phyloP scores from a whole-genome alignment of 2,329 filamentous ascomycete genomes.

The Hymenoscyphus repandus region DNA sequence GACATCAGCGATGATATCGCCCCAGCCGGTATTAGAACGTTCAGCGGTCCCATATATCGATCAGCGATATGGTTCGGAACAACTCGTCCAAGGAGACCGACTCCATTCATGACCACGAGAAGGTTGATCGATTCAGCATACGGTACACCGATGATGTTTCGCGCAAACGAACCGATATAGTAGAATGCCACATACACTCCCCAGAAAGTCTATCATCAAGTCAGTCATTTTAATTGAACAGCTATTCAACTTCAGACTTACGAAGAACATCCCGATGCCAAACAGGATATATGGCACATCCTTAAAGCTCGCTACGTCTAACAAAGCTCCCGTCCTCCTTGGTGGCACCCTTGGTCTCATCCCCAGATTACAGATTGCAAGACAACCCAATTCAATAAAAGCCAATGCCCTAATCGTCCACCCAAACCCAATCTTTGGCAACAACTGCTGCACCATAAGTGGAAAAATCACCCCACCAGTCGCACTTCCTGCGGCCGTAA shows the following conservation, averaged over 20 bases:
- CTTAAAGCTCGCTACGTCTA: conserved; percentile 38
- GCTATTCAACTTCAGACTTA: background rate
- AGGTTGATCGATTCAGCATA: conserved; percentile 36
- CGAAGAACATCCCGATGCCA: conserved; percentile 8
- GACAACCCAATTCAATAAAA: conserved; percentile 31
- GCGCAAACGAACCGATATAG: conserved; percentile 33
- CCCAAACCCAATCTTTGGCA: conserved; percentile 31
- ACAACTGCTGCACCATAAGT: conserved; percentile 34
- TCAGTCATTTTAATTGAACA: conserved; percentile 21
- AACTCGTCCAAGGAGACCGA: conserved; percentile 21
- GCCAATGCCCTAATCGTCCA: conserved; percentile 40
- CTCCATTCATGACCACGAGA: conserved; percentile 20
- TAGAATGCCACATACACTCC: conserved; percentile 29
- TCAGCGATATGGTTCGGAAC: conserved; percentile 29
- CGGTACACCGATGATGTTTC: conserved; percentile 30
- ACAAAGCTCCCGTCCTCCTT: conserved; percentile 34
- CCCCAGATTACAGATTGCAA: background rate
- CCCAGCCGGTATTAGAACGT: conserved; percentile 21
- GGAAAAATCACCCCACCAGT: conserved; percentile 39
- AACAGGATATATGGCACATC: conserved; percentile 39
- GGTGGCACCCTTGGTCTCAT: conserved; percentile 16
- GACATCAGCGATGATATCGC: conserved; percentile 20
- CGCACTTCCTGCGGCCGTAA: conserved; percentile 30
- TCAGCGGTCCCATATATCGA: conserved; percentile 25
- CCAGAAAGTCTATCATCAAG: conserved; percentile 8